These are phyloP conservation scores for Galerina sulciceps DNA, from an alignment of 768 basidiomycete genomes.

Conservation along the genomic window DNA sequence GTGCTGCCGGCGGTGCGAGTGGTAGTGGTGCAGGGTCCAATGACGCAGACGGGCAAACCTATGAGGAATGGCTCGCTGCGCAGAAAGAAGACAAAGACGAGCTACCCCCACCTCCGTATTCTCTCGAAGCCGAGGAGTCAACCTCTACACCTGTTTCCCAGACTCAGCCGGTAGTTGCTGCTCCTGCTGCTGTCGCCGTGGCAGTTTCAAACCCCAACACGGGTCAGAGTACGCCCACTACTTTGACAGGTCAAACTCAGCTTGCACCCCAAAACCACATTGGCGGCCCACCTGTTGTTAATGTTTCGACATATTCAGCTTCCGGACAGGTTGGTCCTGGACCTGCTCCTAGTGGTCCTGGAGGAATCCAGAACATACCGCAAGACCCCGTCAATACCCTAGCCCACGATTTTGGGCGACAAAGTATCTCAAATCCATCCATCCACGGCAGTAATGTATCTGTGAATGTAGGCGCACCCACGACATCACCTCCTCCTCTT, in stretches of 20 bases:
- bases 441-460: background rate
- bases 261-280: background rate
- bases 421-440: constrained; percentile 32
- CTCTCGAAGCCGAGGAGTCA: constrained; percentile 49
- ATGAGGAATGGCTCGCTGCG: constrained; percentile 51
- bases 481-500: constrained; percentile 33
- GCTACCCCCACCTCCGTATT: constrained; percentile 72
- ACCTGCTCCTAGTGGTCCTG: background rate
- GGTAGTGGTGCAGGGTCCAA: constrained; percentile 18
- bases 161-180: background rate
- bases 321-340: background rate
- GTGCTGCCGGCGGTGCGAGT: constrained; percentile 11
- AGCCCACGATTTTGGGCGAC: constrained; percentile 40
- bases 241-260: background rate
- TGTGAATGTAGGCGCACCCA: background rate
- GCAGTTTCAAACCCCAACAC: background rate
- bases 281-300: background rate
- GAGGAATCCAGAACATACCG: constrained; percentile 1
- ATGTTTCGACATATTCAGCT: background rate
- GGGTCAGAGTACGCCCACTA: background rate
- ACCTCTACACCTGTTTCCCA: background rate
- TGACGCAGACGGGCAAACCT: constrained; percentile 32
- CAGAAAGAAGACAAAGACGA: constrained; percentile 54
- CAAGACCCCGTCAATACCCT: constrained; percentile 35
- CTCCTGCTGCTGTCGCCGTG: background rate